Evolutionary conservation across 73 alveolate genomes (phyloP), one percentile per base, ranked within the genome.

Genomic region (Effrenium voratum): DNA sequence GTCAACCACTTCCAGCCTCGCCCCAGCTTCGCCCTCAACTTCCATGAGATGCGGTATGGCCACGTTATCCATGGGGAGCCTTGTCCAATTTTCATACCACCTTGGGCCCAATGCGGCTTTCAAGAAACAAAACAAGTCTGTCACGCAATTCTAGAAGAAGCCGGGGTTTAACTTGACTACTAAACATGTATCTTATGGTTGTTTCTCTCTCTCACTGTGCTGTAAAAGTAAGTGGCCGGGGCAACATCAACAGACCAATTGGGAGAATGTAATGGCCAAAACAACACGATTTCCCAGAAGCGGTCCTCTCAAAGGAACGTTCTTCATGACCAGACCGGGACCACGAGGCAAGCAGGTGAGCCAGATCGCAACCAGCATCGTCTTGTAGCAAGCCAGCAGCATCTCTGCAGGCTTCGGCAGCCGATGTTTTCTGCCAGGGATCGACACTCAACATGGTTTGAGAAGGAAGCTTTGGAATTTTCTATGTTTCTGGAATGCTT

Each of bases 281-380:
- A 2, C 79, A 66, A 8, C 16, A 24, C 30, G 40, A 15, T 24
- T 8, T 63, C 36, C 26, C 26, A 26, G 5, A 36, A 63, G 8
- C 12, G 5, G 91, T 32, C 91, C 91, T 81, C 13, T 81, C 73
- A 15, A 81, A 81, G 16, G 73, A 47, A 47, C 91, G 70, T n/a
- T 81, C 91, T 59, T 81, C 91, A 49, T 81, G 91, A 32, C 91
- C 91, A 49, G 52, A 1, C n/a, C 28, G 15, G 46, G 30, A 70
- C n/a, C 86, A 76, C 24, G 59, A 2, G 10, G 86, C 13, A 4
- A 76, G 45, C 16, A 76, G 57, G 59, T 15, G 16, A 6, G 86
- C 86, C 34, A 76, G 36, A 12, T 30, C 34, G 59, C 86, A 76
- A 3, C 15, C 16, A 13, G 86, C 38, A 38, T 41, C 36, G 36